Evolutionary conservation across 495 filamentous ascomycete genomes (phyloP).

Genomic region (Zalerion maritima): DNA sequence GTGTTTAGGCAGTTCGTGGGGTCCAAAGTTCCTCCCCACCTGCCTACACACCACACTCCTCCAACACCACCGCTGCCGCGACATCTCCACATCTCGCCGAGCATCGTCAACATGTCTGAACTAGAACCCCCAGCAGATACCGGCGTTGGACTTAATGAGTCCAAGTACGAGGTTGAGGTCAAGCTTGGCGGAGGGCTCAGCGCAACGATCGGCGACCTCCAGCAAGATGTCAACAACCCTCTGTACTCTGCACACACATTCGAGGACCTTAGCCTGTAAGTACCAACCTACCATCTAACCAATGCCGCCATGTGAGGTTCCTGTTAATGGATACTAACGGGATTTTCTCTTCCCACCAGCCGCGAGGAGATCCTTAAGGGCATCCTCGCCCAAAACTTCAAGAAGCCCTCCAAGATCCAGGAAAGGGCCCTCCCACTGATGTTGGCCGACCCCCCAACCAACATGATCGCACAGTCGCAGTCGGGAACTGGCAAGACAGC

Average conservation of each 20-base stretch:
- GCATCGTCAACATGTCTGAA: conserved; percentile 9
- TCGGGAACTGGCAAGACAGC: conserved; percentile 98
- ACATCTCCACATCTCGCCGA: too few relatives aligned
- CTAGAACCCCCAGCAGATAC: conserved; percentile 1
- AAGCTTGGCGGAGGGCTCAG: too few relatives aligned
- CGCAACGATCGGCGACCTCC: too few relatives aligned
- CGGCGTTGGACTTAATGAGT: conserved; percentile 47
- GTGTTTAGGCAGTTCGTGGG: too few relatives aligned
- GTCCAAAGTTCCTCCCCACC: too few relatives aligned
- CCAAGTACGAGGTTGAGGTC: conserved; percentile 68
- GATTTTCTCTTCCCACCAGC: conserved; percentile 14
- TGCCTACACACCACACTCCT: too few relatives aligned
- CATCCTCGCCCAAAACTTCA: conserved; percentile 71
- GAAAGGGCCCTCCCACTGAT: conserved; percentile 83
- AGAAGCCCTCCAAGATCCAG: conserved; percentile 93
- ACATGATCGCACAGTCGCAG: conserved; percentile 95
- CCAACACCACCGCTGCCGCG: too few relatives aligned
- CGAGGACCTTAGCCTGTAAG: conserved; percentile 73
- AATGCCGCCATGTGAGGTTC: neutral
- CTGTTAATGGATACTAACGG: conserved; percentile 6
- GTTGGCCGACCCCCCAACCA: conserved; percentile 63
- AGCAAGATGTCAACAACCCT: conserved; percentile 73
- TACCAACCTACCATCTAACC: conserved; percentile 6
- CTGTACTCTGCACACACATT: conserved; percentile 75
- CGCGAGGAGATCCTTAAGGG: conserved; percentile 35